A percentile compares a stretch with the other conserved stretches of the same genome.
These are phyloP conservation scores for Fusarium xyrophilum DNA, from an alignment of 2,329 filamentous ascomycete species.

Conservation along the genomic window DNA sequence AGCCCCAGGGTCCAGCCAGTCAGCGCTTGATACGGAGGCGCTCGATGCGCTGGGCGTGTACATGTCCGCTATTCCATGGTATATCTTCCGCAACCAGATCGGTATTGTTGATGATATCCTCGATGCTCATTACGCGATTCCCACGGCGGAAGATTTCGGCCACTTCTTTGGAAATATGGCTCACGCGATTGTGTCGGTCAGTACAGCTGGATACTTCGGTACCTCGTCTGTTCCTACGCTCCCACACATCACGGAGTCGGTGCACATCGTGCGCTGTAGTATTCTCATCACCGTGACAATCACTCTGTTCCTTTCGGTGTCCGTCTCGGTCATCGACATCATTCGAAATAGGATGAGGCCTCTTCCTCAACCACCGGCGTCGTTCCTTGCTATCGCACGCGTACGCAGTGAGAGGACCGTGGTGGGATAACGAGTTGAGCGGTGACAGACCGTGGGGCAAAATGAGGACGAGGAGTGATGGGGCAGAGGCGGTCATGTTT, in stretches of 20 bases:
- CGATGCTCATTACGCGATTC: constrained; percentile 31
- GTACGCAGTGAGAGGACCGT: constrained; percentile 27
- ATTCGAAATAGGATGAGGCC: constrained; percentile 21
- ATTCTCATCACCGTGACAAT: constrained; percentile 21
- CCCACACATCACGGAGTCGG: constrained; percentile 13
- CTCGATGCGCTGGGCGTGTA: constrained; percentile 20
- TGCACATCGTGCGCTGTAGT: constrained; percentile 32
- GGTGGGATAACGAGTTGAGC: constrained; percentile 31
- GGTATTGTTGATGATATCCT: constrained; percentile 28
- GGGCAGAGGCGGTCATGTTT: constrained; percentile 31
- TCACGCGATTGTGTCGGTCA: constrained; percentile 30
- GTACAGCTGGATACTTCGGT: constrained; percentile 33
- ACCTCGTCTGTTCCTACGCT: constrained; percentile 15
- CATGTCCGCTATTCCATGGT: constrained; percentile 38
- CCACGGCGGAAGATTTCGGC: constrained; percentile 23
- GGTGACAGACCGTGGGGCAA: constrained; percentile 18
- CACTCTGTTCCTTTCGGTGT: constrained; percentile 20
- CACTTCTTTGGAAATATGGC: constrained; percentile 37
- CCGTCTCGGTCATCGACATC: constrained; percentile 28
- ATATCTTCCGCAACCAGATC: constrained; percentile 24
- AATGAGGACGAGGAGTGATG: neutral
- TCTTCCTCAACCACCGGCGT: constrained; percentile 28
- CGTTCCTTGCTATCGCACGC: constrained; percentile 29
- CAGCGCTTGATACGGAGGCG: constrained; percentile 23
- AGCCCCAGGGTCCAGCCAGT: neutral